These are phyloP conservation scores for Raffaelea albimanens DNA, from an alignment of 2,329 filamentous ascomycete species.

Conservation along the genomic window DNA sequence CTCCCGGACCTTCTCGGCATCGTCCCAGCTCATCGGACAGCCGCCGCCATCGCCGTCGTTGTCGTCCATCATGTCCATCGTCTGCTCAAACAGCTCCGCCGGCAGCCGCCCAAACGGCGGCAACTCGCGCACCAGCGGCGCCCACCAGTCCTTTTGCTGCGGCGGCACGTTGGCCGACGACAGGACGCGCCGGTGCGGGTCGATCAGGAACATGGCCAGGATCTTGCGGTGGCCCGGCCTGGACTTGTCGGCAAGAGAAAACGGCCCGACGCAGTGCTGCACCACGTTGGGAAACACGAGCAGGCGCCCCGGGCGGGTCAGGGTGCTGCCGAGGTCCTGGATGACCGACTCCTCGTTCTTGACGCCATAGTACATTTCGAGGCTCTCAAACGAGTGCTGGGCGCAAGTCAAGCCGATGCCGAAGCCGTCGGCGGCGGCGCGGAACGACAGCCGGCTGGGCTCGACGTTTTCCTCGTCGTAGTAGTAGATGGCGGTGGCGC, in stretches of 20 bases:
- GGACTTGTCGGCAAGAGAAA: slow-evolving; percentile 36
- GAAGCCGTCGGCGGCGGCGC: no score
- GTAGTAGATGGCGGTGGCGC: slow-evolving; percentile 45
- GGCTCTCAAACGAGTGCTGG: slow-evolving; percentile 10
- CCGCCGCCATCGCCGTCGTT: no score
- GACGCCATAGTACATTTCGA: slow-evolving; percentile 14
- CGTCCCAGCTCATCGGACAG: slow-evolving; percentile 17
- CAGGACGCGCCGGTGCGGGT: slow-evolving; percentile 40
- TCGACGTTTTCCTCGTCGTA: slow-evolving; percentile 43
- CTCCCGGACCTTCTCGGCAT: slow-evolving; percentile 13
- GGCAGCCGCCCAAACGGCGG: slow-evolving; percentile 11
- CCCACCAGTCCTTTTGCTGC: slow-evolving; percentile 27
- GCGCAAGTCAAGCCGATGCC: slow-evolving; percentile 8
- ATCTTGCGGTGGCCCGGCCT: slow-evolving; percentile 47
- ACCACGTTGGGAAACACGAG: slow-evolving; percentile 32
- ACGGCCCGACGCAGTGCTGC: slow-evolving; percentile 42
- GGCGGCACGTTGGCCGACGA: slow-evolving; percentile 32
- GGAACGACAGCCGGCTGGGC: slow-evolving; percentile 32
- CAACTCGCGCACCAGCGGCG: slow-evolving; percentile 7
- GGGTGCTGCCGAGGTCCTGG: slow-evolving; percentile 32
- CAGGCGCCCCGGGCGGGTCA: slow-evolving; percentile 30
- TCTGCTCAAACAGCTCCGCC: slow-evolving; percentile 17
- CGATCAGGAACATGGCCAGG: slow-evolving; percentile 49
- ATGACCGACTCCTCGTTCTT: slow-evolving; percentile 16
- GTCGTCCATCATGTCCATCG: slow-evolving; percentile 14